phyloP scores from a whole-genome alignment of 208 protist species.

The Wallacemonas sp. region DNA sequence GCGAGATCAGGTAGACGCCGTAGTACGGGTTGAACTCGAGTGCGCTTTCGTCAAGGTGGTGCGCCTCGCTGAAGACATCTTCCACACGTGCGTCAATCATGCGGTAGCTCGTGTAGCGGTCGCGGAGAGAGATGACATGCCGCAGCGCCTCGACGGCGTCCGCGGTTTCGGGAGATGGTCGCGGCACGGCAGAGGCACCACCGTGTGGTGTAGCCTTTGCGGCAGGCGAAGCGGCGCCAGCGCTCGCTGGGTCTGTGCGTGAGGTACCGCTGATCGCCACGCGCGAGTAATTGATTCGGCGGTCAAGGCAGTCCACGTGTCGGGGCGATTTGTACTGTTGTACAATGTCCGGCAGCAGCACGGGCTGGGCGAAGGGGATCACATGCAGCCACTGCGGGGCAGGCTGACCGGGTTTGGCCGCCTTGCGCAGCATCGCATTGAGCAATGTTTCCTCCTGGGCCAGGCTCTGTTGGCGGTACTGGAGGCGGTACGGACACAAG shows the following conservation, averaged over 20 bases:
- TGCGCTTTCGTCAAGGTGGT: conserved; percentile 77
- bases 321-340: conserved; percentile 46
- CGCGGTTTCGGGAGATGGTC: not conserved
- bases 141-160: conserved; percentile 66
- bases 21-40: conserved; percentile 92
- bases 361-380: conserved; percentile 45
- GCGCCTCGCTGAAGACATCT: conserved; percentile 79
- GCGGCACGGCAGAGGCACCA: not conserved
- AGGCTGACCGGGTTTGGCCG: conserved; percentile 40
- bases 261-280: conserved; percentile 56
- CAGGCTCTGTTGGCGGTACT: conserved; percentile 80
- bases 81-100: conserved; percentile 66
- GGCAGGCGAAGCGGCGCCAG: not conserved
- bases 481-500: conserved; percentile 81
- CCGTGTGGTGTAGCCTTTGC: not conserved
- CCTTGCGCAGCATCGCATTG: conserved; percentile 65
- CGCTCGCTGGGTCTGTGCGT: not conserved
- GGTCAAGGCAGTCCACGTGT: conserved; percentile 73
- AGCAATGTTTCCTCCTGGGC: conserved; percentile 81
- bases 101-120: conserved; percentile 66
- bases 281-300: conserved; percentile 79
- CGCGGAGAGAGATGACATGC: conserved; percentile 63
- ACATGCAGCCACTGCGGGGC: conserved; percentile 22
- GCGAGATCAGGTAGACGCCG: conserved; percentile 81
- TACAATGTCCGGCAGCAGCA: conserved; percentile 46